Conservation (phyloP, 176 grass and related monocot species). For the Zoysia japonica region DNA sequence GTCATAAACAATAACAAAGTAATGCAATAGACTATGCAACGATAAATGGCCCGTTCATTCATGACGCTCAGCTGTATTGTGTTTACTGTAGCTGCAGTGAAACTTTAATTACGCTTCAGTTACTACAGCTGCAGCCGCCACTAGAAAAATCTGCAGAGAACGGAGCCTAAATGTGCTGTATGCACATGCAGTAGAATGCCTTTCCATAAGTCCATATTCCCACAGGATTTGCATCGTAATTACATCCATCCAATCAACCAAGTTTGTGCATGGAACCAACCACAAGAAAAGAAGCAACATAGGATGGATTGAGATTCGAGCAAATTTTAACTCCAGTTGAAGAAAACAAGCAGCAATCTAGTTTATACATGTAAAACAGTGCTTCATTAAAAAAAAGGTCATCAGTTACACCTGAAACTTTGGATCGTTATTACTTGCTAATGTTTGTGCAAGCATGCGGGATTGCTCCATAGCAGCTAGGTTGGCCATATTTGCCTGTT, state of each 20-base stretch:
- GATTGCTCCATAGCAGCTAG: slow-evolving; percentile 88
- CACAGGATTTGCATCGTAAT: slow-evolving; percentile 3
- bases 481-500: slow-evolving; percentile 60
- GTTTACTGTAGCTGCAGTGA: too few species aligned
- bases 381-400: slow-evolving; percentile 15
- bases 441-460: slow-evolving; percentile 89
- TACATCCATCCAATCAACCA: neutral
- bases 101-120: too few species aligned
- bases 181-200: slow-evolving; percentile 9
- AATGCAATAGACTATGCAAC: neutral
- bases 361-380: slow-evolving; percentile 30
- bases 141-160: too few species aligned
- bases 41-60: too few species aligned
- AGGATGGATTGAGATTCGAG: slow-evolving; percentile 24
- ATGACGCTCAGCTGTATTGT: too few species aligned
- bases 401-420: slow-evolving; percentile 89
- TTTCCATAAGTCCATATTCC: neutral
- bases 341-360: slow-evolving; percentile 18
- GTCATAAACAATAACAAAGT: slow-evolving; percentile 2
- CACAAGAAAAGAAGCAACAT: slow-evolving; percentile 14
- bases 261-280: neutral
- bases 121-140: too few species aligned
- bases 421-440: slow-evolving; percentile 84
- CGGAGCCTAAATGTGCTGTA: neutral
- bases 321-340: slow-evolving; percentile 26